These are phyloP conservation scores for Calocera viscosa DNA, from an alignment of 768 basidiomycete genomes.

Conservation along the genomic window DNA sequence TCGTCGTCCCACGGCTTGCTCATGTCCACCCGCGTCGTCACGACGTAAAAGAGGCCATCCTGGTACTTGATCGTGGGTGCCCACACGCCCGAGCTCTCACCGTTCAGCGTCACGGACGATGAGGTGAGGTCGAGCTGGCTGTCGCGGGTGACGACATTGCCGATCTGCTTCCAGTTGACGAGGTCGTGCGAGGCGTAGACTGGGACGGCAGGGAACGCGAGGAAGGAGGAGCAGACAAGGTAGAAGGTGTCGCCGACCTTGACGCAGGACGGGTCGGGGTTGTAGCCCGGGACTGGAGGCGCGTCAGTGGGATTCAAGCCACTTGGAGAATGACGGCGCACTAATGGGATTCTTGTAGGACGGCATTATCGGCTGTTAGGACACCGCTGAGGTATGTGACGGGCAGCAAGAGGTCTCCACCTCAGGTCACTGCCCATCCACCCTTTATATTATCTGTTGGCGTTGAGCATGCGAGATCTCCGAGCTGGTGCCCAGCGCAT, in stretches of 20 bases:
- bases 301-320: background rate
- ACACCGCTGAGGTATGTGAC: background rate
- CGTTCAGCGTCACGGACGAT: constrained; percentile 7
- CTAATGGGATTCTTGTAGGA: constrained; percentile 5
- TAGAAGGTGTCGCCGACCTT: constrained; percentile 22
- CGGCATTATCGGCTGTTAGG: background rate
- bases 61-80: constrained; percentile 19
- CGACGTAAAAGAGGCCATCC: constrained; percentile 17
- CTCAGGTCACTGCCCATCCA: background rate
- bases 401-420: background rate
- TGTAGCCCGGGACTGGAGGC: background rate
- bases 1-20: constrained; percentile 12
- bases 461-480: background rate
- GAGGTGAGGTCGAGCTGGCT: constrained; percentile 14
- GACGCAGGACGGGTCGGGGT: constrained; percentile 3
- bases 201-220: constrained; percentile 29
- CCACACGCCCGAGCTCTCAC: constrained; percentile 18
- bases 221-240: constrained; percentile 28
- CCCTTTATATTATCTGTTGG: background rate
- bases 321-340: background rate
- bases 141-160: constrained; percentile 19
- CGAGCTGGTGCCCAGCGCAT: background rate
- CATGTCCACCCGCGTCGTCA: constrained; percentile 16
- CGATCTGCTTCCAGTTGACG: constrained; percentile 27
- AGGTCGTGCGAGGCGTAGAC: constrained; percentile 28